Evolutionary conservation across 768 basidiomycete species (phyloP), one percentile per base, ranked within the genome.

Genomic region (Rickenella mellea): DNA sequence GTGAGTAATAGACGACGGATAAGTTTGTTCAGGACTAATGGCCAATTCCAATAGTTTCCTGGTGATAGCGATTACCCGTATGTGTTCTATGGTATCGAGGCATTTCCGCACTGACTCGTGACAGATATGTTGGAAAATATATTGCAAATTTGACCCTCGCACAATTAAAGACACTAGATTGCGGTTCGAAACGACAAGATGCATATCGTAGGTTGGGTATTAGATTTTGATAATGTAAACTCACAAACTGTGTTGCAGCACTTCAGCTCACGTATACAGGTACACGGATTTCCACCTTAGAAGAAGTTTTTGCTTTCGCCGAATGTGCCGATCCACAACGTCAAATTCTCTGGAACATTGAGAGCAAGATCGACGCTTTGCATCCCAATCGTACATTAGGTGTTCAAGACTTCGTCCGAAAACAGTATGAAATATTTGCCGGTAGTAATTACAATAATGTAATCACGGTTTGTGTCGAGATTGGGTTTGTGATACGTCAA

Each of bases 81-180:
- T n/a, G n/a, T n/a, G n/a, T 14, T 11, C 36, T 14, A 12, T 38
- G 11, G 36, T 38, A 12, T 11, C 21, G 12, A 20, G 14, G 14
- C 19, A 14, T 12, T 12, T 31, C 41, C 12, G 9, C 28, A 8
- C 27, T 42, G 24, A 50, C 35, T 14, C n/a, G n/a, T n/a, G n/a
- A n/a, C n/a, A n/a, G n/a, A n/a, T 85, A 86, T 54, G 80, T 83
- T n/a, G 83, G 80, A 40, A 83, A 83, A 59, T 73, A 67, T 45
- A 68, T 87, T 41, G 78, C 76, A n/a, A 80, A 85, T 55, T 69
- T 88, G 30, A 89, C 87, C 0, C 59, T 88, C 30, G 76, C 83
- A 6, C 85, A 89, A 60, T 60, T 90, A 45, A 80, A 80, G 60
- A 88, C 82, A 4, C 58, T 90, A 32, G 84, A 90, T 55, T 90